Base-by-base conservation (phyloP, 345 rosid species). In the Laguncularia racemosa region DNA sequence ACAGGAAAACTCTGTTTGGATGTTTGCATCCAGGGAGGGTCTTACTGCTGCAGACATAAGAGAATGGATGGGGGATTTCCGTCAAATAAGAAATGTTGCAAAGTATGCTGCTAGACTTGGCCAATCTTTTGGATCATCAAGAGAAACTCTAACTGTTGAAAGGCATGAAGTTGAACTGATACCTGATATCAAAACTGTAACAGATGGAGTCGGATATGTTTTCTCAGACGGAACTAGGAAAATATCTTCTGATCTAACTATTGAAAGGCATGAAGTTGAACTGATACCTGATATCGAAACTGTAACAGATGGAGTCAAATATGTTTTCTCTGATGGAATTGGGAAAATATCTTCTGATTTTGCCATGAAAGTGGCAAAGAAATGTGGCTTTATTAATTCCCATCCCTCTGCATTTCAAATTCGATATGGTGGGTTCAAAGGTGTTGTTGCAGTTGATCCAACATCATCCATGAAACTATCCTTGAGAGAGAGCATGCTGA, bases 401-500 rank as follows among this genome's bases (percentile, higher is more conserved):
- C 15, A 54, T 46, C 77, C 83, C 14, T 78, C 80, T 0, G 78
- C 80, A 14, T 78, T 63, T 20, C 83, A 75, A 68, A 64, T 78
- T 53, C 69, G 78, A 6, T 69, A 70, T 53, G 75, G 78, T 21
- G 78, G 84, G 0, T 79, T 46, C 80, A 86, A 86, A 71, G 95
- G 95, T 50, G 95, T 84, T 15, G 83, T 86, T 20, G 95, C 95
- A 13, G 73, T 79, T 20, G 90, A 84, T 62, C 95, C 83, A 9
- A 58, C 59, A 15, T 83, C 87, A 11, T 61, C 61, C 0, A 60
- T 6, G 58, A 81, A 81, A 19, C 60, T 84, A 43, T 86, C 85
- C 2, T 16, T 78, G 19, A 62, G 80, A 48, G 3, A 44, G 19
- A 78, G 78, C 8, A 79, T 73, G 84, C 53, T 4, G 20, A 79